Evolutionary conservation across 352 stramenopile genomes (phyloP), one percentile per base, ranked within the genome.

Genomic region (Phytophthora pseudosyringae): DNA sequence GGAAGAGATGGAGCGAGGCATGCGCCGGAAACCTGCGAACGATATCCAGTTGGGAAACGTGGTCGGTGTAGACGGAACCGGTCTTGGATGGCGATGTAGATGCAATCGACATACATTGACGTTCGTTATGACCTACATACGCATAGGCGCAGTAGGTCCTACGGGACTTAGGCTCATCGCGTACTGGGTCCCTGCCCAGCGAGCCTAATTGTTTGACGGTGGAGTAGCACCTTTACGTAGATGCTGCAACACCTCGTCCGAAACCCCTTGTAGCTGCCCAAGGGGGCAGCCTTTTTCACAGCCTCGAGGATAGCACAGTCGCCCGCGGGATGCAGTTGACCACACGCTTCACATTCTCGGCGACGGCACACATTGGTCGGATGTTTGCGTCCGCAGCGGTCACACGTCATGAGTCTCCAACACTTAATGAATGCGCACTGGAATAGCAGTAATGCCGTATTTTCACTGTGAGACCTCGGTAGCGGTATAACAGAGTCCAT

Each of bases 141-240:
- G 49, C 54, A 45, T 36, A 48, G 2, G 28, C 39, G n/a, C n/a
- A 50, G 21, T 59, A 48, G 29, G 1, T 43, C 12, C 47, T 32
- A 41, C 38, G 56, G 54, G 56, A 26, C 4, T 52, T 36, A 39
- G 28, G 64, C 56, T 57, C 31, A 41, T 16, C 64, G 58, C 64
- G 57, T 67, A 67, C 50, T 60, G 64, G 50, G 32, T 57, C 41
- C 64, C 50, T 44, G 44, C 52, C 40, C 52, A 60, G 29, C 52
- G 52, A 60, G 52, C 40, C 54, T 53, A 56, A 15, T 64, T 35
- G 56, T 72, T 72, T 67, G 55, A 72, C 21, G 46, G 11, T 12
- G 35, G n/a, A 3, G 26, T 0, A 5, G 10, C 6, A 11, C 26
- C 40, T 7, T 35, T 11, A 0, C 31, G 31, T 7, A 35, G 31